phyloP scores from a whole-genome alignment of 768 basidiomycete species.

The Scleroderma citrinum region DNA sequence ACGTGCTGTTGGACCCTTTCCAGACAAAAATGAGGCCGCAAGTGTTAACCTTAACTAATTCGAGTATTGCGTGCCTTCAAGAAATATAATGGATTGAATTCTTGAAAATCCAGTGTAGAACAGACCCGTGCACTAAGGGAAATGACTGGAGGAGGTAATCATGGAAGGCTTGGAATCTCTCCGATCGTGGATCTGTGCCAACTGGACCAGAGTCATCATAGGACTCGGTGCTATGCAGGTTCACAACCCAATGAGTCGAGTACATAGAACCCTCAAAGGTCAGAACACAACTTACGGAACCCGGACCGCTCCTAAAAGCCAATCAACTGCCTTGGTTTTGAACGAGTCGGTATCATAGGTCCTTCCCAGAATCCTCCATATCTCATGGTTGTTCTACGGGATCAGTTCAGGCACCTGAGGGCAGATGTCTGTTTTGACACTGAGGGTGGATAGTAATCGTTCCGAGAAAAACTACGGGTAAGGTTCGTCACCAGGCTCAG shows the following conservation, averaged over 20 bases:
- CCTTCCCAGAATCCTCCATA: constrained; percentile 29
- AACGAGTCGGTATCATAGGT: constrained; percentile 31
- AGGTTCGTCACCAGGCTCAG: too few relatives aligned
- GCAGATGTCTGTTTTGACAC: too few relatives aligned
- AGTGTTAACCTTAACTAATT: constrained; percentile 54
- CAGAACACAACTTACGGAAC: constrained; percentile 33
- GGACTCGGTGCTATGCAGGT: constrained; percentile 39
- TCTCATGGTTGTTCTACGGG: constrained; percentile 28
- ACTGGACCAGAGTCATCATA: constrained; percentile 44
- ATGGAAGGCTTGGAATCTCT: constrained; percentile 48
- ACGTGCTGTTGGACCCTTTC: constrained; percentile 42
- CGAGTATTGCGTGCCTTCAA: constrained; percentile 41
- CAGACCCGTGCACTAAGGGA: constrained; percentile 56
- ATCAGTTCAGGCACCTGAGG: constrained; percentile 30
- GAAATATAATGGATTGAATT: too few relatives aligned
- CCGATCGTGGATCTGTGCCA: constrained; percentile 49
- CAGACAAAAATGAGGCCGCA: constrained; percentile 57
- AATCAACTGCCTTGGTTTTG: constrained; percentile 28
- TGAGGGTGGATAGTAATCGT: too few relatives aligned
- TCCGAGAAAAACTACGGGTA: too few relatives aligned
- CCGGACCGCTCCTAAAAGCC: constrained; percentile 35
- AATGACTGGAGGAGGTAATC: constrained; percentile 53
- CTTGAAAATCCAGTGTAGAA: too few relatives aligned
- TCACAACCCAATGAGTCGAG: constrained; percentile 2
- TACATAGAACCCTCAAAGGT: neutral